These are phyloP conservation scores for Alternaria triticimaculans DNA, from an alignment of 2,329 filamentous ascomycete species.

Conservation along the genomic window DNA sequence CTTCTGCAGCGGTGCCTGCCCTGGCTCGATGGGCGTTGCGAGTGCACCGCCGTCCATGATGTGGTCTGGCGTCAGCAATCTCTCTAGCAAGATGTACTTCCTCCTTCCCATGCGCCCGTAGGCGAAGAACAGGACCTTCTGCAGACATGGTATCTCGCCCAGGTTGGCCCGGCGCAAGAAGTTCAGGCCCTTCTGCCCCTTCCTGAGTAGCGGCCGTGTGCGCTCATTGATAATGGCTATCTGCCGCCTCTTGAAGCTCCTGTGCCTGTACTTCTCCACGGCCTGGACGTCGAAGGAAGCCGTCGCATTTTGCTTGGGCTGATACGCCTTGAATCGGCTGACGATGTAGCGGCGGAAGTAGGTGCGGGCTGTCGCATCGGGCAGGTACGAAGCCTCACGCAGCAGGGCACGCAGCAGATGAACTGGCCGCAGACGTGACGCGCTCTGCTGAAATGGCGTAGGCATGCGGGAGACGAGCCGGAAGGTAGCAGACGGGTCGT, in stretches of 20 bases:
- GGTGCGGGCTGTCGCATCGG: conserved; percentile 60
- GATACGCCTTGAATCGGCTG: conserved; percentile 56
- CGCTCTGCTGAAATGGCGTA: conserved; percentile 15
- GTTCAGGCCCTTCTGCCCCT: conserved; percentile 49
- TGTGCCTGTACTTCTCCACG: conserved; percentile 25
- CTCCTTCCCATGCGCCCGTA: conserved; percentile 65
- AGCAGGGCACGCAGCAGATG: conserved; percentile 64
- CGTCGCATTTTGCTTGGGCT: conserved; percentile 35
- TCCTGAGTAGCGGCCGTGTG: conserved; percentile 26
- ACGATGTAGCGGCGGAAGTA: conserved; percentile 59
- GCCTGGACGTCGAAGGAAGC: conserved; percentile 21
- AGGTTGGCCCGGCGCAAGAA: conserved; percentile 62
- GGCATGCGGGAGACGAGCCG: conserved; percentile 18
- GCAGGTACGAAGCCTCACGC: conserved; percentile 66
- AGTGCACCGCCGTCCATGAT: conserved; percentile 8
- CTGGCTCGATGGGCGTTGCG: not conserved
- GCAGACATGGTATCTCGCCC: conserved; percentile 59
- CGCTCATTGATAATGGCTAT: conserved; percentile 31
- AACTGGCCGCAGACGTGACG: conserved; percentile 35
- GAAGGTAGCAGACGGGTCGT: not conserved
- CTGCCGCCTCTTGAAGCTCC: conserved; percentile 29
- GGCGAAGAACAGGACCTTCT: conserved; percentile 60
- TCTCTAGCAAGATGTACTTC: conserved; percentile 53
- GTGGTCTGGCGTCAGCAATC: conserved; percentile 34
- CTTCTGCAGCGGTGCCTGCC: conserved; percentile 38